phyloP scores from a whole-genome alignment of 805 yeast genomes.

The Maudiozyma saulgeensis region DNA sequence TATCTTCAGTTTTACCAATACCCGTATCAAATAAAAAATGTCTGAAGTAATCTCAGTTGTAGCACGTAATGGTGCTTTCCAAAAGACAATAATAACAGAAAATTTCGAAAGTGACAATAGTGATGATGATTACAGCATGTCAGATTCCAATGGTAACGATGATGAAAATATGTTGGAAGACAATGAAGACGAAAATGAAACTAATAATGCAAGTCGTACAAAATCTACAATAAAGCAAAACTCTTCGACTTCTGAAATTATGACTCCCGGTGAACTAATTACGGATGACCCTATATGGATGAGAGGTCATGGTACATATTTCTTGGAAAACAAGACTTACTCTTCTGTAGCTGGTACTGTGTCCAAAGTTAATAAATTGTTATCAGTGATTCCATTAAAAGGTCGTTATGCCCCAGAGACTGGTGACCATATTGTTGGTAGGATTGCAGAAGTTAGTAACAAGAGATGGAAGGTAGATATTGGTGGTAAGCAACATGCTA shows the following conservation, averaged over 20 bases:
- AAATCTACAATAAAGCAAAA: conserved; percentile 16
- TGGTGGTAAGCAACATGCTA: conserved; percentile 90
- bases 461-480: conserved; percentile 96
- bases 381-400: conserved; percentile 76
- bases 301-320: conserved; percentile 97
- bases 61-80: conserved; percentile 21
- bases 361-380: conserved; percentile 72
- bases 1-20: not conserved
- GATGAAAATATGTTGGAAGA: conserved; percentile 36
- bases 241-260: conserved; percentile 36
- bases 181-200: conserved; percentile 21
- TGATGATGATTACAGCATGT: conserved; percentile 28
- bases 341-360: conserved; percentile 91
- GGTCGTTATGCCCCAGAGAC: conserved; percentile 90
- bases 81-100: conserved; percentile 6
- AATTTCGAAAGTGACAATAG: conserved; percentile 24
- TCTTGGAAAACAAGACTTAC: conserved; percentile 61
- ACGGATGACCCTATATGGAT: conserved; percentile 95
- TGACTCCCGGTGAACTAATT: conserved; percentile 94
- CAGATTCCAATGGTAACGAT: conserved; percentile 7
- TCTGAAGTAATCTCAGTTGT: conserved; percentile 24
- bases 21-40: conserved; percentile 6
- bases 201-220: conserved; percentile 4
- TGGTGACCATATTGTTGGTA: conserved; percentile 91
- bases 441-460: conserved; percentile 88